Evolutionary conservation across 768 basidiomycete genomes (phyloP).

Genomic region (Russula foetens): DNA sequence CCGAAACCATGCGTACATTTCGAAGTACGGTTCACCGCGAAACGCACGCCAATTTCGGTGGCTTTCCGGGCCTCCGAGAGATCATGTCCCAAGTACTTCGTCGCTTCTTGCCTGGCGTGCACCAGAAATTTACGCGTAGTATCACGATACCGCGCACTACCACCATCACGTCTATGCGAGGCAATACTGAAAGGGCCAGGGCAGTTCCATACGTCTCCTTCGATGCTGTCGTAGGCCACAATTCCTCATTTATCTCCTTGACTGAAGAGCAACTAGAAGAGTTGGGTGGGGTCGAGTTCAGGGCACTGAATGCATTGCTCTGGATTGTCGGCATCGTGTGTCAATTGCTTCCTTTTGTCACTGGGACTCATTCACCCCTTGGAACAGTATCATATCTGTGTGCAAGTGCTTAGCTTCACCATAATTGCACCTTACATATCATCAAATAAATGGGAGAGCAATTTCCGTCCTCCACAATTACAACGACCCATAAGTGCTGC

Average conservation of each 20-base stretch:
- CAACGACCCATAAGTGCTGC: conserved; percentile 46
- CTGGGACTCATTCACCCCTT: neutral
- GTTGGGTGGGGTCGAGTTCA: conserved; percentile 89
- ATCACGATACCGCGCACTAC: conserved; percentile 69
- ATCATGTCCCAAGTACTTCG: conserved; percentile 43
- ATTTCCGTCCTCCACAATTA: conserved; percentile 54
- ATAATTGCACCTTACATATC: conserved; percentile 80
- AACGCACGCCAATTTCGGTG: conserved; percentile 48
- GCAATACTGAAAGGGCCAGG: conserved; percentile 35
- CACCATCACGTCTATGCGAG: conserved; percentile 44
- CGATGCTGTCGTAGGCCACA: conserved; percentile 75
- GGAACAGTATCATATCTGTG: conserved; percentile 65
- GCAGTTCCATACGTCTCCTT: conserved; percentile 79
- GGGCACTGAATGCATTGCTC: conserved; percentile 69
- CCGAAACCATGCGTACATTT: conserved; percentile 19
- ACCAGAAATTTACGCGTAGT: conserved; percentile 52
- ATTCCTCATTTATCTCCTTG: conserved; percentile 61
- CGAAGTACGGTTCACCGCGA: conserved; percentile 24
- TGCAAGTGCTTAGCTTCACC: conserved; percentile 61
- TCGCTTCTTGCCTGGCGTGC: conserved; percentile 54
- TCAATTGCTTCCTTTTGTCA: conserved; percentile 15
- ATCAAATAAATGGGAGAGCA: conserved; percentile 44
- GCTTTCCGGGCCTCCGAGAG: conserved; percentile 64
- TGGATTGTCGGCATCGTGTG: conserved; percentile 74
- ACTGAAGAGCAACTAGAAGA: conserved; percentile 83